Base-by-base conservation (phyloP, 345 rosid genomes). In the Pistacia vera region DNA sequence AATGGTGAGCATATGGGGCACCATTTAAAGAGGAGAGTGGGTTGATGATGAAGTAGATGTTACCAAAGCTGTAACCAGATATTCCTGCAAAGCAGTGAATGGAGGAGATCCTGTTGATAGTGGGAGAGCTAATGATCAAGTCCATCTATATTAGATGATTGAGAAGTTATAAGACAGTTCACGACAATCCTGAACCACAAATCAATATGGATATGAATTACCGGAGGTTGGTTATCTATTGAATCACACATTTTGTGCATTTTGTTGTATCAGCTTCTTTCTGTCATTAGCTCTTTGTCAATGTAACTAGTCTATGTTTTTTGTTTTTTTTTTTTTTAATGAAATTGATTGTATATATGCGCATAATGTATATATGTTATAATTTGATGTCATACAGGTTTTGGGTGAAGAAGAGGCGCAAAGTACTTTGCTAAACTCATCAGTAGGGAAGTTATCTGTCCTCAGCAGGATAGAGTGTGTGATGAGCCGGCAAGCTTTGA, bases 1-100 rank as follows among this genome's bases (percentile, higher is more conserved):
- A 93, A 95, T 20, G 99, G 99, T 72, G 98, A 89, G 85, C 98
- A 66, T 95, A 95, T 73, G 97, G 99, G 25, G 99, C 99, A 46
- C 97, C 94, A 11, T 95, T 95, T 72, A 79, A 79, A 71, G 99
- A 95, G 79, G 98, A 84, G 98, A 83, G 8, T 95, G 98, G 99
- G 85, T 51, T 12, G 94, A 87, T 72, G 92, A 84, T 73, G 97
- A 84, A 46, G 60, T 56, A 18, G 77, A 13, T 64, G 65, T 56
- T 30, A 56, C 64, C 66, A 76, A 60, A 65, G 20, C 83, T 75
- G 78, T 67, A 59, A 66, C 57, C 68, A 7, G 81, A 28, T 64
- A 75, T 61, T 57, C 75, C 87, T 77, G 63, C 71, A 2, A 78
- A 80, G 70, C 77, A 87, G 76, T 20, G 25, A 68, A 60, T 74